Percentiles rank a stretch among this genome's conserved stretches.
Conservation (phyloP, 2,329 filamentous ascomycete species). For the Bipolaris victoriae region DNA sequence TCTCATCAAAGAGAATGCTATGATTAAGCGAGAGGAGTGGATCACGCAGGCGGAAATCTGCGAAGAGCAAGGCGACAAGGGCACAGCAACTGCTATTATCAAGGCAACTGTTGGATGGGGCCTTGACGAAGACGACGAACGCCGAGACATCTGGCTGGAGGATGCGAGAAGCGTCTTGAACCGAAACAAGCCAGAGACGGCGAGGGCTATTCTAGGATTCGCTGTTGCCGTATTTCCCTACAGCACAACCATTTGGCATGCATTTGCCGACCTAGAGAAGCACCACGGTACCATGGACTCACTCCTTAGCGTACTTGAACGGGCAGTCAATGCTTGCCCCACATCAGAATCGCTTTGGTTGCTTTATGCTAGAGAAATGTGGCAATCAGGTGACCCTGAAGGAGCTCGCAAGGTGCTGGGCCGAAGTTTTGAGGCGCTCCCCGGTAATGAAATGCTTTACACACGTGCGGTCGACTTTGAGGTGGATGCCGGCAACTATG, state of each 20-base stretch:
- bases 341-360: constrained; percentile 93
- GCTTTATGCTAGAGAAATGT: constrained; percentile 93
- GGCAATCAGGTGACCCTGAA: constrained; percentile 85
- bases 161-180: constrained; percentile 84
- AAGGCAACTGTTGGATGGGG: constrained; percentile 91
- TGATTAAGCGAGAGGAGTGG: constrained; percentile 98
- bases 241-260: constrained; percentile 86
- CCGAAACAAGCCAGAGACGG: constrained; percentile 84
- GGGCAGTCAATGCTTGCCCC: constrained; percentile 91
- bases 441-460: constrained; percentile 98
- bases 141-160: constrained; percentile 94
- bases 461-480: constrained; percentile 95
- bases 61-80: constrained; percentile 84
- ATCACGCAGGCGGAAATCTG: constrained; percentile 93
- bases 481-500: constrained; percentile 82
- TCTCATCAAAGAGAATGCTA: constrained; percentile 87
- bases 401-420: constrained; percentile 85
- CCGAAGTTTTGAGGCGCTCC: constrained; percentile 91
- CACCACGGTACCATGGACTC: constrained; percentile 85
- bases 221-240: constrained; percentile 87
- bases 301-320: constrained; percentile 84
- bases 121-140: constrained; percentile 93
- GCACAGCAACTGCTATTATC: constrained; percentile 89
- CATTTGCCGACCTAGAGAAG: constrained; percentile 88
- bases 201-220: constrained; percentile 91